Evolutionary conservation across 805 yeast genomes (phyloP).

Genomic region (Barnettozyma populi): DNA sequence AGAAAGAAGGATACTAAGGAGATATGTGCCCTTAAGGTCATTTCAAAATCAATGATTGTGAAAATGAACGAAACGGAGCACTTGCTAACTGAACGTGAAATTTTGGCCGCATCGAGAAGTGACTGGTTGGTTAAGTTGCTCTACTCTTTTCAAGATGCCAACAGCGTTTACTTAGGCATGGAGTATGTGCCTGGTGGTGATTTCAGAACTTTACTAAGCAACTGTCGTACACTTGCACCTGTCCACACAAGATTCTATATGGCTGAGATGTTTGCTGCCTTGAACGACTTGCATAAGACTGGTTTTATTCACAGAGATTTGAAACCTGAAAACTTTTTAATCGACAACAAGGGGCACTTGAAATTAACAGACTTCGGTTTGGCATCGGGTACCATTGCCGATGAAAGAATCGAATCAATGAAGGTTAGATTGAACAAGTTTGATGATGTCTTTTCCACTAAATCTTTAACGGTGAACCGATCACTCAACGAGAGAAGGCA

Average conservation of each 20-base stretch:
- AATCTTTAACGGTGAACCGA: constrained; percentile 50
- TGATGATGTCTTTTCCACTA: constrained; percentile 53
- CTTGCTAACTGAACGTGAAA: constrained; percentile 93
- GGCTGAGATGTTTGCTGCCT: constrained; percentile 94
- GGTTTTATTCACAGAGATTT: constrained; percentile 97
- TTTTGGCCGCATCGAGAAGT: constrained; percentile 88
- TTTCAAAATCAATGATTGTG: constrained; percentile 79
- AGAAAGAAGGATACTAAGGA: constrained; percentile 91
- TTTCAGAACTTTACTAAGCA: constrained; percentile 87
- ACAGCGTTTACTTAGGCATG: constrained; percentile 92
- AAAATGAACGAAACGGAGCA: constrained; percentile 94
- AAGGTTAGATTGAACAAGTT: constrained; percentile 61
- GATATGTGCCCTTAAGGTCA: constrained; percentile 89
- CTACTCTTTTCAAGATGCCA: constrained; percentile 92
- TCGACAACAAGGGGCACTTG: constrained; percentile 87
- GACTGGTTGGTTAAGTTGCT: constrained; percentile 93
- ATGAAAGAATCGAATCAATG: constrained; percentile 92
- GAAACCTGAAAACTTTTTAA: constrained; percentile 90
- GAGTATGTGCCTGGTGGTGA: constrained; percentile 99
- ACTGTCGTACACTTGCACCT: constrained; percentile 88
- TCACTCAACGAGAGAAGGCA: constrained; percentile 83
- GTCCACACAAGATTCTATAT: constrained; percentile 94
- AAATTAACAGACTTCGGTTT: constrained; percentile 94
- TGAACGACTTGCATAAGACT: constrained; percentile 86
- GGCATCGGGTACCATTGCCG: constrained; percentile 93